Evolutionary conservation across 441 rosid genomes (phyloP).

Genomic region (Breynia disticha): DNA sequence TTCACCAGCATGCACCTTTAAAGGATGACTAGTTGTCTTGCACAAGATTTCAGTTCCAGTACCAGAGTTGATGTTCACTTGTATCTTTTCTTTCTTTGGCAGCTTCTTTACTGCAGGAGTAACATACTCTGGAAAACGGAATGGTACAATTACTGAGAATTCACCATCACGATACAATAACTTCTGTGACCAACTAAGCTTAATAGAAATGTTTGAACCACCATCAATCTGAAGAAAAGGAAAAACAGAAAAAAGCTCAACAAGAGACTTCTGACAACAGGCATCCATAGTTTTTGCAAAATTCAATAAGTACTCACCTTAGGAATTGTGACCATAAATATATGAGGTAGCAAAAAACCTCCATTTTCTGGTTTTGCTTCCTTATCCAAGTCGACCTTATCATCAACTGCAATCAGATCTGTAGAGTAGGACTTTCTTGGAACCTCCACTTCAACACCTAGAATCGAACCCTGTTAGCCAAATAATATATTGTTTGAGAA

Average conservation of each 20-base stretch:
- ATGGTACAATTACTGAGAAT: constrained; percentile 56
- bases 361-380: constrained; percentile 39
- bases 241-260: constrained; percentile 5
- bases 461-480: constrained; percentile 99
- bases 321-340: constrained; percentile 66
- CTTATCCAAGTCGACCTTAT: constrained; percentile 33
- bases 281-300: too few species aligned
- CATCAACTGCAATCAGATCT: constrained; percentile 35
- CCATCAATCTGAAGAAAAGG: constrained; percentile 61
- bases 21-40: constrained; percentile 69
- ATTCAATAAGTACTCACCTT: constrained; percentile 31
- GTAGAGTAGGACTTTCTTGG: constrained; percentile 54
- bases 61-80: constrained; percentile 59
- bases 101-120: constrained; percentile 75
- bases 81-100: constrained; percentile 64
- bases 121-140: constrained; percentile 77
- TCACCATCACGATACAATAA: constrained; percentile 44
- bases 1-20: constrained; percentile 47
- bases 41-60: constrained; percentile 58
- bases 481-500: constrained; percentile 18
- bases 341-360: constrained; percentile 60
- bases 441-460: constrained; percentile 87
- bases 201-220: constrained; percentile 63
- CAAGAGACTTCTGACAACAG: not conserved
- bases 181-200: constrained; percentile 76